phyloP scores from a whole-genome alignment of 306 rosid species.

The Pterocarpus santalinus region DNA sequence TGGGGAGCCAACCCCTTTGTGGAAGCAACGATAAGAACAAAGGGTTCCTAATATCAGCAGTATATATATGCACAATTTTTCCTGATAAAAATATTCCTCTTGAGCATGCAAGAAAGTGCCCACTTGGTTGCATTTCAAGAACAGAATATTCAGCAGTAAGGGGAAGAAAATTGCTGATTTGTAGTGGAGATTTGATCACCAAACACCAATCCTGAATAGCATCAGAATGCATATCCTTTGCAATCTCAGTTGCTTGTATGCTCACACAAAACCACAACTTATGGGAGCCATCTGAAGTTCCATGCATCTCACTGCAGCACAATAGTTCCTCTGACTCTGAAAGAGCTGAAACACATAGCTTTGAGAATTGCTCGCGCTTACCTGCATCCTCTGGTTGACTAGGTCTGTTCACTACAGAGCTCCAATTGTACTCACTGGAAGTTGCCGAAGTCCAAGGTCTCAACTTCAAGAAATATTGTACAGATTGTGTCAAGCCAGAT shows the following conservation, averaged over 20 bases:
- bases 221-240: slow-evolving; percentile 89
- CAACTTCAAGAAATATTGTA: slow-evolving; percentile 67
- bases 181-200: slow-evolving; percentile 84
- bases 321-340: slow-evolving; percentile 83
- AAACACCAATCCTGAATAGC: slow-evolving; percentile 97
- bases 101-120: slow-evolving; percentile 74
- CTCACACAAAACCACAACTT: slow-evolving; percentile 88
- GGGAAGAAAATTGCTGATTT: slow-evolving; percentile 88
- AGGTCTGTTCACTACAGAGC: slow-evolving; percentile 70
- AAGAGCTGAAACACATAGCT: slow-evolving; percentile 76
- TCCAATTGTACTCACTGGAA: slow-evolving; percentile 82
- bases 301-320: slow-evolving; percentile 73
- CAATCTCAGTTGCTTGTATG: slow-evolving; percentile 87
- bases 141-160: slow-evolving; percentile 92
- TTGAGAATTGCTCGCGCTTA: slow-evolving; percentile 52
- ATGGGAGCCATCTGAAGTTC: slow-evolving; percentile 69
- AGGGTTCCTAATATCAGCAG: slow-evolving; percentile 91
- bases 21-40: slow-evolving; percentile 92
- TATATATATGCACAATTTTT: slow-evolving; percentile 72
- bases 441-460: slow-evolving; percentile 66
- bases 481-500: slow-evolving; percentile 74
- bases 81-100: slow-evolving; percentile 87
- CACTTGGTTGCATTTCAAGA: slow-evolving; percentile 83
- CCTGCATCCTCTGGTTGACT: slow-evolving; percentile 57
- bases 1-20: slow-evolving; percentile 95